Evolutionary conservation across 176 grass and related monocot genomes (phyloP).

Genomic region (Aegilops sharonensis): DNA sequence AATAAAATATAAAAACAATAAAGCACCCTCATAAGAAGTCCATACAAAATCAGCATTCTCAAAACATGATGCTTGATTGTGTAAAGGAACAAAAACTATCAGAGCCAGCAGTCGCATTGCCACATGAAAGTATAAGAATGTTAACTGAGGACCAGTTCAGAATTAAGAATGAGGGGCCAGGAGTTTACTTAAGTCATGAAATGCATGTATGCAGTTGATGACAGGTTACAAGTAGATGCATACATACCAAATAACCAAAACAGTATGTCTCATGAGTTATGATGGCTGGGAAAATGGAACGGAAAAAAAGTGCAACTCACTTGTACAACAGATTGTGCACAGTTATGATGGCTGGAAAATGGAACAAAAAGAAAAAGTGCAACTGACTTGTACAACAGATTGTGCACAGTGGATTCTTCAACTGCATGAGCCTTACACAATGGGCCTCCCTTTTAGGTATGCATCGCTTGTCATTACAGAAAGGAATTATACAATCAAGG

Average conservation of each 20-base stretch:
- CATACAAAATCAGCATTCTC: not conserved
- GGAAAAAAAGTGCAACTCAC: not conserved
- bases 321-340: too few relatives aligned
- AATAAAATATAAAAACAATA: too few relatives aligned
- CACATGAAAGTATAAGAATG: slow-evolving; percentile 8
- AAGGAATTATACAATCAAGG: slow-evolving; percentile 35
- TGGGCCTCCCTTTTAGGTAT: slow-evolving; percentile 21
- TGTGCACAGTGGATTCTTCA: slow-evolving; percentile 23
- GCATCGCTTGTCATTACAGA: slow-evolving; percentile 30
- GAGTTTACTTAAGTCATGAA: not conserved
- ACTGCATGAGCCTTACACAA: slow-evolving; percentile 29
- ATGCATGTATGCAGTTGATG: not conserved
- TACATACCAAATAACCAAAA: slow-evolving; percentile 8
- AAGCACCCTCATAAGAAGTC: not conserved
- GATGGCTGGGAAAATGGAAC: not conserved
- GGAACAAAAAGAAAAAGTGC: not conserved
- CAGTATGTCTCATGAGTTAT: not conserved
- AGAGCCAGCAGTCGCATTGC: not conserved
- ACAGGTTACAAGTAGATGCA: slow-evolving; percentile 20
- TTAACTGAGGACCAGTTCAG: slow-evolving; percentile 13
- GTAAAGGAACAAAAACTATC: slow-evolving; percentile 12
- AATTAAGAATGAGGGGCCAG: not conserved
- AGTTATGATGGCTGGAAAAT: too few relatives aligned
- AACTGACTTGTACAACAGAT: slow-evolving; percentile 45
- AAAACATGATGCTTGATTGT: not conserved